Evolutionary conservation across 2,329 filamentous ascomycete species (phyloP).

Genomic region (Laburnicola sp.): DNA sequence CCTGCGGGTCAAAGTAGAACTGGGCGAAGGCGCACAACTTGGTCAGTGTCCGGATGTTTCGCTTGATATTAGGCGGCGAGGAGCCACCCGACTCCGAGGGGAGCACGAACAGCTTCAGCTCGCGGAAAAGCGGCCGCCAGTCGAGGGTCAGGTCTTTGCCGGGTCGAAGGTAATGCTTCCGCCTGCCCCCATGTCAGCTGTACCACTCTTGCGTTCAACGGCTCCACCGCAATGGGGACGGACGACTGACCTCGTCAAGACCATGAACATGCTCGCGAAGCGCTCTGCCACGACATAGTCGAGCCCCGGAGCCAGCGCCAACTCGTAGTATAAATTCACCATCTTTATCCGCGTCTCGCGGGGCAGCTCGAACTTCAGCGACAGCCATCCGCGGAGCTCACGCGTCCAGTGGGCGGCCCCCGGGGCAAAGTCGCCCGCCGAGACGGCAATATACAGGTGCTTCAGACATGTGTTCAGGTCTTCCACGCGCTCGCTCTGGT

Average conservation of each 20-base stretch:
- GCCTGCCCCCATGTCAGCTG: constrained; percentile 57
- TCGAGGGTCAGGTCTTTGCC: constrained; percentile 88
- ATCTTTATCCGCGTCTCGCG: constrained; percentile 80
- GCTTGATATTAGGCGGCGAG: constrained; percentile 64
- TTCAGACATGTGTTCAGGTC: constrained; percentile 87
- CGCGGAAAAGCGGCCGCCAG: constrained; percentile 90
- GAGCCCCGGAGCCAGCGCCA: constrained; percentile 85
- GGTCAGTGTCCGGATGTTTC: constrained; percentile 72
- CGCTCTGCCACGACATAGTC: constrained; percentile 81
- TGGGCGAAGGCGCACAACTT: constrained; percentile 91
- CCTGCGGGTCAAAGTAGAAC: constrained; percentile 86
- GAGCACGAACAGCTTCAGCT: constrained; percentile 86
- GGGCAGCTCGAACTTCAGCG: constrained; percentile 95
- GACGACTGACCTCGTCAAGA: constrained; percentile 78
- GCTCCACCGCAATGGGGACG: not conserved
- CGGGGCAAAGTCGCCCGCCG: constrained; percentile 90
- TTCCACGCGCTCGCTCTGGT: constrained; percentile 73
- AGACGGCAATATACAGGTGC: constrained; percentile 87
- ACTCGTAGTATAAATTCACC: constrained; percentile 90
- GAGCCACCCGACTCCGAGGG: constrained; percentile 75
- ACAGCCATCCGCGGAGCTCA: constrained; percentile 92
- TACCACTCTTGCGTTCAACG: not conserved
- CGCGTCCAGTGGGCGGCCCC: constrained; percentile 96
- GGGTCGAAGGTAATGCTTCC: constrained; percentile 92
- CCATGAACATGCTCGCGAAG: constrained; percentile 95